Evolutionary conservation across 441 rosid species (phyloP).

Genomic region (Populus hybrid): DNA sequence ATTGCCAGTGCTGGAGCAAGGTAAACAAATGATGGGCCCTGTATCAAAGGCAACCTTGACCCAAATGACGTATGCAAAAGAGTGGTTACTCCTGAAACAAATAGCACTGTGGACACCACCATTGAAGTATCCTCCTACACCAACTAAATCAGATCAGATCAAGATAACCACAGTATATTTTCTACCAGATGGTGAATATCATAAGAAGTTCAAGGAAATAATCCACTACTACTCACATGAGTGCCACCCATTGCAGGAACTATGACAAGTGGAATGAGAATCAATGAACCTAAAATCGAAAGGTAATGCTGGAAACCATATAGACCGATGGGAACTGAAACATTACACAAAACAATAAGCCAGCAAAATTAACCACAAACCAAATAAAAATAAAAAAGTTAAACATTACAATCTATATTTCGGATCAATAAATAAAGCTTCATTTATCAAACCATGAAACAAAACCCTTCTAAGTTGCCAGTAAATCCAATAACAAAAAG

Average conservation of each 20-base stretch:
- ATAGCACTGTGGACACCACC: constrained; percentile 83
- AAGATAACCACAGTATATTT: constrained; percentile 7
- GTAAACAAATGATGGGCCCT: constrained; percentile 95
- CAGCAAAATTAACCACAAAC: constrained; percentile 3
- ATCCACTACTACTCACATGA: constrained; percentile 56
- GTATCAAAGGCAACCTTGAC: constrained; percentile 90
- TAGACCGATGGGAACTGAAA: constrained; percentile 87
- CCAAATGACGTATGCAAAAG: constrained; percentile 86
- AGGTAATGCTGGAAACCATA: constrained; percentile 95
- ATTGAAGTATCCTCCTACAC: constrained; percentile 83
- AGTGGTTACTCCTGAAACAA: constrained; percentile 87
- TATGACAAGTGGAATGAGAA: constrained; percentile 87
- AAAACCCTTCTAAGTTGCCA: neutral
- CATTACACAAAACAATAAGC: constrained; percentile 17
- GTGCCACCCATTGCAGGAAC: constrained; percentile 99
- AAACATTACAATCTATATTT: neutral
- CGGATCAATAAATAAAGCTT: neutral
- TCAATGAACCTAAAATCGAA: constrained; percentile 82
- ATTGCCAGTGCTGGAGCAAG: too few species aligned
- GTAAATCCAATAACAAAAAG: neutral
- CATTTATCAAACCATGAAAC: neutral
- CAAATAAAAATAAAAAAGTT: too few species aligned
- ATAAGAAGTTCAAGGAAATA: constrained; percentile 3
- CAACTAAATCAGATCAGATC: constrained; percentile 43
- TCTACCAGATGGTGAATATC: neutral